Base-by-base conservation (phyloP, 495 filamentous ascomycete species). In the Tetracladium setigerum region DNA sequence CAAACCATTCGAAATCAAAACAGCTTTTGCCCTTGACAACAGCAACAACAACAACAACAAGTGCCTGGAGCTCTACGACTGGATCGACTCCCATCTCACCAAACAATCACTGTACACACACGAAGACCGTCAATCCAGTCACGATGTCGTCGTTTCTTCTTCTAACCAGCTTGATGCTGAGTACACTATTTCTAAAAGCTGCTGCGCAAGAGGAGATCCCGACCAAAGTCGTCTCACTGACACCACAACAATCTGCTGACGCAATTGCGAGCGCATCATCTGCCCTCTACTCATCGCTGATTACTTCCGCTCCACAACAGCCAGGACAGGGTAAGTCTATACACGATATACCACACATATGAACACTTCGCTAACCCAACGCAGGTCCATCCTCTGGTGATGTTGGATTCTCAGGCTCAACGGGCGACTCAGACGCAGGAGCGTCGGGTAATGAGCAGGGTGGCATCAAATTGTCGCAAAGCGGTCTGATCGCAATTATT, bases 401-500 rank as follows among this genome's bases (percentile, higher is more conserved):
- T 46, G 56, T 34, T n/a, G 56, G 50, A 17, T 57, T 52, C 14
- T 43, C 52, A 4, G 49, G 47, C 35, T 62, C 57, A 15, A 56
- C 49, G 15, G 57, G 58, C 27, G 72, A 72, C 44, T 62, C 54
- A 41, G 55, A 61, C 44, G 81, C 73, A 13, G 81, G 80, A 22
- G 79, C 79, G 12, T 62, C 70, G 22, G 81, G 80, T 15, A 49
- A 54, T 16, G 66, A 67, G 38, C 63, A 64, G n/a, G 70, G 73
- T 12, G 68, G 66, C 13, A 64, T 77, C 52, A 62, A 61, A 19
- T 55, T 85, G 30, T 81, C 78, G 7, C 70, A 66, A 37, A 79
- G 79, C 11, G 79, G 68, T 1, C 62, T 85, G 45, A 69, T 77
- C 35, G 80, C 78, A 14, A 80, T 85, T 49, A 76, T 82, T 43